Evolutionary conservation across 495 filamentous ascomycete species (phyloP).

Genomic region (Aspergillus nidulans): DNA sequence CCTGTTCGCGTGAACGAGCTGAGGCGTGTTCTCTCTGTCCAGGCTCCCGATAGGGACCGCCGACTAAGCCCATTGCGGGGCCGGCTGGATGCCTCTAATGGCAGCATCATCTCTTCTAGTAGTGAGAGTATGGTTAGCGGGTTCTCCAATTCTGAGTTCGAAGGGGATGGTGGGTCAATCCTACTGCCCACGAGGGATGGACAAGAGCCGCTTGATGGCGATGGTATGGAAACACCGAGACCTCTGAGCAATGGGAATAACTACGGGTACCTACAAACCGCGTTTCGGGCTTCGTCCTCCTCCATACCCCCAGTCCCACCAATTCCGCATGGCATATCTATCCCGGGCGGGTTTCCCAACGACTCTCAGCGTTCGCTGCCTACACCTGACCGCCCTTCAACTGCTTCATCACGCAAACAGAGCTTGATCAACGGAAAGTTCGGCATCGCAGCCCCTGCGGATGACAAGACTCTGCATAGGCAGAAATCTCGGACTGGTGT

Average conservation of each 20-base stretch:
- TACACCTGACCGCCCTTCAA: conserved; percentile 34
- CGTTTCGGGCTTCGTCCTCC: conserved; percentile 16
- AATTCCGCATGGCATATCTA: conserved; percentile 34
- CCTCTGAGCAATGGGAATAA: conserved; percentile 11
- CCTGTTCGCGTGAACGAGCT: conserved; percentile 86
- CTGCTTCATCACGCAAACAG: conserved; percentile 29
- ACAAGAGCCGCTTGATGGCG: conserved; percentile 17
- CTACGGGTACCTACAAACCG: background rate
- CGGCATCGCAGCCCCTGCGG: conserved; percentile 12
- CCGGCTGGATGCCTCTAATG: conserved; percentile 32
- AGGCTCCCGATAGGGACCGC: conserved; percentile 31
- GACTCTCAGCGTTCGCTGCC: conserved; percentile 34
- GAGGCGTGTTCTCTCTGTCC: conserved; percentile 64
- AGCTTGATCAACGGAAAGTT: conserved; percentile 22
- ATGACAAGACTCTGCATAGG: conserved; percentile 26
- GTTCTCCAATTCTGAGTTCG: conserved; percentile 36
- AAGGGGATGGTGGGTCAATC: conserved; percentile 27
- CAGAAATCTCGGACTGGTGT: conserved; percentile 38
- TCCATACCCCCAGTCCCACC: conserved; percentile 43
- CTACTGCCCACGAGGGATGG: conserved; percentile 23
- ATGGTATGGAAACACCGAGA: conserved; percentile 35
- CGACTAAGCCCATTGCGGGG: conserved; percentile 38
- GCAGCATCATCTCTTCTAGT: conserved; percentile 38
- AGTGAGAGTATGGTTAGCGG: conserved; percentile 45
- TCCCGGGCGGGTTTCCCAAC: conserved; percentile 36